Conservation (phyloP, 2,329 filamentous ascomycete species). For the Sarocladium strictum region DNA sequence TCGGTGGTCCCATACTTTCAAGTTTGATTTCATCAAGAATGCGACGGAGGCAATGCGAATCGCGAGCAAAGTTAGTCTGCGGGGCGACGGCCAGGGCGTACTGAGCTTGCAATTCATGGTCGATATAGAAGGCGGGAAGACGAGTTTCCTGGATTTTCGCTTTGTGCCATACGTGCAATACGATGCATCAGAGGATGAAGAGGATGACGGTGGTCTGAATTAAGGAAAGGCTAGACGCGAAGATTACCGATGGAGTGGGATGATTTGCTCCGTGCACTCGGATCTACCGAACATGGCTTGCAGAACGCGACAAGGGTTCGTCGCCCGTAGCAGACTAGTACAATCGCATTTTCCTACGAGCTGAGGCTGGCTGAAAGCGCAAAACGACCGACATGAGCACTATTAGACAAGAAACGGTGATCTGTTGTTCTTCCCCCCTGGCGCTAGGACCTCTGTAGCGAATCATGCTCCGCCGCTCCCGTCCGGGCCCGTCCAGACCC, state of each 20-base stretch:
- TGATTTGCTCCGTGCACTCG: not conserved
- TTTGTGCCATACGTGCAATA: conserved; percentile 69
- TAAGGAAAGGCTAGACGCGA: not conserved
- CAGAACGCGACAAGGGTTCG: not conserved
- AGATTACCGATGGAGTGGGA: not conserved
- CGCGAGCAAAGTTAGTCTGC: conserved; percentile 85
- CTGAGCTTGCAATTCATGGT: conserved; percentile 96
- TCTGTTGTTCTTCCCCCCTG: not conserved
- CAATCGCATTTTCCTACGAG: not conserved
- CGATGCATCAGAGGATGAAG: conserved; percentile 42
- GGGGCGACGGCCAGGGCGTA: conserved; percentile 83
- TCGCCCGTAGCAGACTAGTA: conserved; percentile 2
- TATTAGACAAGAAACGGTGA: not conserved
- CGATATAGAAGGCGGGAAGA: conserved; percentile 64
- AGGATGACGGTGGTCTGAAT: conserved; percentile 18
- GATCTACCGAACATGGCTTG: conserved; percentile 6
- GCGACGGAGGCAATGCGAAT: conserved; percentile 89
- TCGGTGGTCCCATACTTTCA: conserved; percentile 67
- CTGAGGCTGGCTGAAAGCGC: conserved; percentile 1
- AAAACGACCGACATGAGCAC: not conserved
- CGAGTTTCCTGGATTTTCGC: conserved; percentile 76
- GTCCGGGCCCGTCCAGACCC: no score
- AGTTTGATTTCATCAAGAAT: conserved; percentile 79
- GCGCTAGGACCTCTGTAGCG: not conserved
- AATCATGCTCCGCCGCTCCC: not conserved